phyloP scores from a whole-genome alignment of 108 stramenopile genomes.

The Cyclotella sp. region DNA sequence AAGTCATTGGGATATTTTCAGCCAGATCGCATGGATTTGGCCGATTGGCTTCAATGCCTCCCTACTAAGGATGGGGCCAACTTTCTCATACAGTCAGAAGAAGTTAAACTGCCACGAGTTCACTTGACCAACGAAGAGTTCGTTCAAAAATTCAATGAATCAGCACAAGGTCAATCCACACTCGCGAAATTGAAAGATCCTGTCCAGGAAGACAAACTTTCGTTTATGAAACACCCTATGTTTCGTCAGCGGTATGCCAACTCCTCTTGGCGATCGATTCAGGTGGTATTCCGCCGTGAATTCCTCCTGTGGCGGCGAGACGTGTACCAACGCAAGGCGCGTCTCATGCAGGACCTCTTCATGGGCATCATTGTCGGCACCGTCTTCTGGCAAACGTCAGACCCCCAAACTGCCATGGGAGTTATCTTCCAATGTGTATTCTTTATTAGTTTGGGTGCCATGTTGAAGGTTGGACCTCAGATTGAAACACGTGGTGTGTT shows the following conservation, averaged over 20 bases:
- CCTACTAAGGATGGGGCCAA: constrained; percentile 61
- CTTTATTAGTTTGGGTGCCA: constrained; percentile 65
- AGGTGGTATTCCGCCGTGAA: constrained; percentile 57
- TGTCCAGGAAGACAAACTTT: constrained; percentile 10
- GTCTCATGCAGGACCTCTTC: constrained; percentile 57
- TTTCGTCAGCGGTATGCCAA: constrained; percentile 51
- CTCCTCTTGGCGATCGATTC: constrained; percentile 31
- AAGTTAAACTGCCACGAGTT: constrained; percentile 8
- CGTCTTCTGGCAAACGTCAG: constrained; percentile 62
- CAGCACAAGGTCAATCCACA: constrained; percentile 50
- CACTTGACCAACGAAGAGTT: constrained; percentile 71
- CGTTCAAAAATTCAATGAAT: constrained; percentile 55
- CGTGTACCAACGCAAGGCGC: constrained; percentile 51
- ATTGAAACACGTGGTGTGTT: constrained; percentile 71
- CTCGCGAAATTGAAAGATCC: constrained; percentile 38
- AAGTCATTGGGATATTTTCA: constrained; percentile 65
- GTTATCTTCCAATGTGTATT: constrained; percentile 70
- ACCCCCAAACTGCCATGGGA: constrained; percentile 53
- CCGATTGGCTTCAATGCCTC: constrained; percentile 77
- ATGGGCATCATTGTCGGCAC: constrained; percentile 74
- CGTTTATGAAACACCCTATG: constrained; percentile 10
- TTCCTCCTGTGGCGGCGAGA: constrained; percentile 66
- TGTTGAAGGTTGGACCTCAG: constrained; percentile 74
- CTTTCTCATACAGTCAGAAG: constrained; percentile 25
- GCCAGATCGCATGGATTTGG: constrained; percentile 78